phyloP scores from a whole-genome alignment of 2,329 filamentous ascomycete genomes.

The Aspergillus texensis region DNA sequence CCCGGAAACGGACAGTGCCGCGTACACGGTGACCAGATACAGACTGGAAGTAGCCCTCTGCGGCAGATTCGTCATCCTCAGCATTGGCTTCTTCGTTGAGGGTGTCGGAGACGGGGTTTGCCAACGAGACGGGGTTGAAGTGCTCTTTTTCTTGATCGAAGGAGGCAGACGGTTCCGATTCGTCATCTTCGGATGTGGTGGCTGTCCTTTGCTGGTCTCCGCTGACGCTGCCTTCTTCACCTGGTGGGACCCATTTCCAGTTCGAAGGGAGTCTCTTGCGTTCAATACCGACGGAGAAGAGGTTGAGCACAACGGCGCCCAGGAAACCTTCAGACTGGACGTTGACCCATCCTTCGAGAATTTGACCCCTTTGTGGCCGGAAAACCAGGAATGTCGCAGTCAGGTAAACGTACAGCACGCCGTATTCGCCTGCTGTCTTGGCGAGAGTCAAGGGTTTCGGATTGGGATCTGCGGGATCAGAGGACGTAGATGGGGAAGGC shows the following conservation, averaged over 20 bases:
- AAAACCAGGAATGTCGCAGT: slow-evolving; percentile 87
- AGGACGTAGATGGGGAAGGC: slow-evolving; percentile 38
- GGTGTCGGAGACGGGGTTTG: slow-evolving; percentile 29
- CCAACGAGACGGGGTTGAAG: slow-evolving; percentile 41
- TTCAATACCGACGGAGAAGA: slow-evolving; percentile 89
- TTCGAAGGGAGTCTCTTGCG: slow-evolving; percentile 70
- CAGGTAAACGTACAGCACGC: slow-evolving; percentile 82
- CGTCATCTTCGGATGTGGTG: slow-evolving; percentile 32
- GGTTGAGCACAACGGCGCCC: slow-evolving; percentile 84
- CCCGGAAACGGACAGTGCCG: slow-evolving; percentile 73
- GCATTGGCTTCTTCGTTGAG: slow-evolving; percentile 31
- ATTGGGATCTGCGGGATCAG: slow-evolving; percentile 30
- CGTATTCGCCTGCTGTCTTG: slow-evolving; percentile 73
- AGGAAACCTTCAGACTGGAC: slow-evolving; percentile 87
- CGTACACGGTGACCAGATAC: slow-evolving; percentile 68
- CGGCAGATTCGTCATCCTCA: slow-evolving; percentile 55
- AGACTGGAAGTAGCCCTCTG: slow-evolving; percentile 76
- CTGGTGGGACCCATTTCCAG: slow-evolving; percentile 78
- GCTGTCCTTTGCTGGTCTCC: slow-evolving; percentile 14
- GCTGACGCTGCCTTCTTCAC: slow-evolving; percentile 32
- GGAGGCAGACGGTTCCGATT: slow-evolving; percentile 25
- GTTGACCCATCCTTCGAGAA: slow-evolving; percentile 79
- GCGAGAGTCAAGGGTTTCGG: slow-evolving; percentile 45
- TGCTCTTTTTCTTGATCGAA: slow-evolving; percentile 44
- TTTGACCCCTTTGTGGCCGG: slow-evolving; percentile 70